Evolutionary conservation across 345 rosid genomes (phyloP).

Genomic region (Euphorbia lathyris): DNA sequence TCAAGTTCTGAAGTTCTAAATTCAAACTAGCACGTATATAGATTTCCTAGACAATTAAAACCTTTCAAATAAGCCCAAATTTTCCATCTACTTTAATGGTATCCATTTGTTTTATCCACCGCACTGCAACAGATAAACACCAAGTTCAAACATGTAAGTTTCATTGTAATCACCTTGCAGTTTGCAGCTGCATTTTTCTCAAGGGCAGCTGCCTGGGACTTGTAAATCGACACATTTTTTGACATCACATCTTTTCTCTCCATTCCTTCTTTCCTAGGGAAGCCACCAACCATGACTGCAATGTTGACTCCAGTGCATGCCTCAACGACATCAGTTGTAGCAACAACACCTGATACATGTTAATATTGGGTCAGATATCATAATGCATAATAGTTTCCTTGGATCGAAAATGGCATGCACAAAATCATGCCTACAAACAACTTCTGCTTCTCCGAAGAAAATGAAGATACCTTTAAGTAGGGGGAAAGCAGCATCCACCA

Average conservation of each 20-base stretch:
- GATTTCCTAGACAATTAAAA: background rate
- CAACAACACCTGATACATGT: slow-evolving; percentile 75
- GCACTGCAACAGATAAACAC: background rate
- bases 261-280: slow-evolving; percentile 99
- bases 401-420: background rate
- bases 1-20: background rate
- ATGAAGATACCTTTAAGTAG: slow-evolving; percentile 73
- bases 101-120: background rate
- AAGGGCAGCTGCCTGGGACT: slow-evolving; percentile 92
- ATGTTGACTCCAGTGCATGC: slow-evolving; percentile 89
- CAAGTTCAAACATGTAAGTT: background rate
- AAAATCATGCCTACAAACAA: background rate
- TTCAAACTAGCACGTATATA: background rate
- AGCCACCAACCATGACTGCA: slow-evolving; percentile 99
- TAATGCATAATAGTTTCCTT: slow-evolving; percentile 5
- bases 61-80: background rate
- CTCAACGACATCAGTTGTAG: slow-evolving; percentile 92
- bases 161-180: slow-evolving; percentile 72
- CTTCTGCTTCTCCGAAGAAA: background rate
- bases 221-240: slow-evolving; percentile 93
- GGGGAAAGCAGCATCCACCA: slow-evolving; percentile 96
- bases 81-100: background rate
- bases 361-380: slow-evolving; percentile 14
- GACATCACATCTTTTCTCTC: slow-evolving; percentile 99
- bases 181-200: slow-evolving; percentile 88